Base-by-base conservation (phyloP, 495 filamentous ascomycete species). In the Chaetomidium leptoderma region DNA sequence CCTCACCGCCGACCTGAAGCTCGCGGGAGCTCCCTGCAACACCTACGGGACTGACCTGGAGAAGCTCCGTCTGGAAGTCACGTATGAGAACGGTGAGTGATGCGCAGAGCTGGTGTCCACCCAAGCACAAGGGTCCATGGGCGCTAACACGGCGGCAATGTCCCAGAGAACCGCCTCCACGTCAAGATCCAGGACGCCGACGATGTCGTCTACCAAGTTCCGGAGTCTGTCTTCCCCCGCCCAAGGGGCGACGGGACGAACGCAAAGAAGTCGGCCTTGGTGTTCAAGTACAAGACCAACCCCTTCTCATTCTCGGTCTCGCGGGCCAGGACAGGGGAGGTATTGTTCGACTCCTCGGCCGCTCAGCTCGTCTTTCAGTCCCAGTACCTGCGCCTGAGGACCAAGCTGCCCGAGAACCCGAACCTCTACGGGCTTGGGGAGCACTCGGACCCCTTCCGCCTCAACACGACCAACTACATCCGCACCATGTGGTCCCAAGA, bases 401-500 rank as follows among this genome's bases (percentile, higher is more conserved):
- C 89, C 10, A 77, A 74, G 64, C 77, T 92, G 35, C 89, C 87
- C 8, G 67, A 81, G 0, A 70, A 84, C 54, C 87, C 88, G 0
- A 83, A 88, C 61, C 72, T 95, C 13, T 92, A 92, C 57, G 90
- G 90, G 7, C 75, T 95, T 1, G 90, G 90, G 21, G 90, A 95
- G 67, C 85, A 90, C 64, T 85, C 79, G 13, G 90, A 95, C 63
- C 74, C 83, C 17, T 81, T 93, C 58, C 80, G 80, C 39, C 79
- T 92, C 43, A 83, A 85, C 33, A 89, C 82, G 0, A 83, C 79
- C 16, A 82, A 89, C 68, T 92, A 92, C 67, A 86, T 83, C 27
- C 81, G 90, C 11, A 95, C 90, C 0, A 66, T 95, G 14, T 95
- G 90, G 91, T 83, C 80, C 23, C 83, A 88, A 47, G 90, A 93